Evolutionary conservation across 805 yeast genomes (phyloP), one percentile per base, ranked within the genome.

Genomic region (Gaillardinia entomophila): DNA sequence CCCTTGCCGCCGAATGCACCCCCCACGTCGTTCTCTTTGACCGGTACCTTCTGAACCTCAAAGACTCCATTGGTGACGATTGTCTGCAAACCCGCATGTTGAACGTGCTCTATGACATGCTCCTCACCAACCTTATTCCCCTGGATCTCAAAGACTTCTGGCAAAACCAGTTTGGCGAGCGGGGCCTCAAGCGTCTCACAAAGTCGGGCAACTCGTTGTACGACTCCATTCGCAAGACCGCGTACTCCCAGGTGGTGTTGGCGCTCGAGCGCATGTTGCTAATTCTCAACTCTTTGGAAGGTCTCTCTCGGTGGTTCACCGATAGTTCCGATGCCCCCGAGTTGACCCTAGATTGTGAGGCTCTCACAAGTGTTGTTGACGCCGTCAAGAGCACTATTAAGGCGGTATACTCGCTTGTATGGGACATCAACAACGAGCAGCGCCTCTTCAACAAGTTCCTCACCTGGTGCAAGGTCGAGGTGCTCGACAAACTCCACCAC

Each of bases 161-260:
- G 47, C 66, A 73, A 15, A 79, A 79, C 42, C 75, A 77, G 30
- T 58, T 82, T 22, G 88, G 85, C 0, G 87, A 80, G 39, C 60
- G 82, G 39, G 84, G 84, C 18, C 50, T 74, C 13, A 74, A 71
- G 39, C 63, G 74, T 41, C 73, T 86, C 73, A 55, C 58, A 2
- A 68, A 66, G 32, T 32, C 68, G 12, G 80, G 82, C 0, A 67
- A 64, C 23, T 53, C 64, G 2, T 60, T 71, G 11, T 79, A 72
- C 45, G 81, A 78, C 27, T 57, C 58, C 28, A 54, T 71, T 1
- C 56, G 77, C 33, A 70, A 74, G 34, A 51, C 61, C 0, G 41
- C 75, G 1, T 71, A 73, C 34, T 61, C 73, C 26, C 68, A 71
- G 25, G 37, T 79, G 14, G 60, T 79, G 6, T 77, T 82, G 3